Base-by-base conservation (phyloP, 2,329 filamentous ascomycete species). In the Neofusicoccum ribis region DNA sequence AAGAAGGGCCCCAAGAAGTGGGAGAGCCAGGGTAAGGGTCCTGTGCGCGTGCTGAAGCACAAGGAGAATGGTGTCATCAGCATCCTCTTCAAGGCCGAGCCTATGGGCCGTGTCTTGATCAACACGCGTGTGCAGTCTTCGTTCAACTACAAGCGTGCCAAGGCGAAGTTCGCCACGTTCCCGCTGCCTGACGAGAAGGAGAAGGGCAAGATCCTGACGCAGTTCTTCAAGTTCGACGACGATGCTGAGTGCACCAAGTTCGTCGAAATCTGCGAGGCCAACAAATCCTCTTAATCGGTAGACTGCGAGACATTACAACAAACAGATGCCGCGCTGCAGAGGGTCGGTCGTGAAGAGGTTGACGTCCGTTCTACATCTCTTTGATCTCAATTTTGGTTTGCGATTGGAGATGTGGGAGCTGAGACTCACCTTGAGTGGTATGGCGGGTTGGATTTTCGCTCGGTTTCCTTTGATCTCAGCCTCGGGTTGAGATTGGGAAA, bases 31-130 rank as follows among this genome's bases (percentile, higher is more conserved):
- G 73, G 72, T 2, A 72, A 71, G 34, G 76, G 75, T 12, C 72
- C 73, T 3, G 66, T 78, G 3, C 76, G 73, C 69, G 74, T 78
- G 34, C 70, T 78, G 49, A 75, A 74, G 67, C 72, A 76, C 66
- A 78, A 77, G 63, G 67, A 71, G 49, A 73, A 69, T 23, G 72
- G 71, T 46, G 74, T 72, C 46, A 72, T 71, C 56, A 68, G 76
- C 36, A 67, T 77, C 12, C 72, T 76, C 11, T 71, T 77, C 41
- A 75, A 76, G 58, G 69, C 74, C 14, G 44, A 50, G 17, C 67
- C 71, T 12, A 74, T 70, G 50, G 76, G 76, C 14, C 67, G 68
- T 2, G 73, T 71, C 1, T 70, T 72, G 5, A 67, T 77, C 51
- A 77, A 78, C 66, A 74, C 74, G 65, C 68, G 70, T 39, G 69